Conservation (phyloP, 345 rosid genomes). For the Eucalyptus sp. region DNA sequence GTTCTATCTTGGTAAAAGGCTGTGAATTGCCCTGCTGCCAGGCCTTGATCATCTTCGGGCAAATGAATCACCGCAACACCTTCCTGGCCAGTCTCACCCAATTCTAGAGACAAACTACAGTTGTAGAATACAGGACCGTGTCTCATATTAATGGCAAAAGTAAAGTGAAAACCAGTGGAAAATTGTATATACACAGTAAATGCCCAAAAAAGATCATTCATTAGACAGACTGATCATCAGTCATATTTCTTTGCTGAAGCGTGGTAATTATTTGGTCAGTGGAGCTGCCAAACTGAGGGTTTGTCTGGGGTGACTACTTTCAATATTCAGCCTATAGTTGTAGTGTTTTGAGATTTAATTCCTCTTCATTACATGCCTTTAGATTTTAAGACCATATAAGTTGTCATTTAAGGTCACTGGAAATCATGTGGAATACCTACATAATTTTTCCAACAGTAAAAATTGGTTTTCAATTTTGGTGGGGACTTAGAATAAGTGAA, state of each 20-base stretch:
- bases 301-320: background rate
- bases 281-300: background rate
- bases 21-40: constrained; percentile 91
- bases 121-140: constrained; percentile 82
- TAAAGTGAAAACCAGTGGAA: background rate
- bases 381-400: background rate
- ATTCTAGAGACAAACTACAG: constrained; percentile 37
- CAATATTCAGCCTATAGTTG: background rate
- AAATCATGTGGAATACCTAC: background rate
- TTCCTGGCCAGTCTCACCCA: constrained; percentile 19
- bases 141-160: constrained; percentile 21
- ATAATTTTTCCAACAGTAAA: background rate
- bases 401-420: background rate
- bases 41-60: constrained; percentile 79
- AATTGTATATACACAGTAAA: background rate
- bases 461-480: background rate
- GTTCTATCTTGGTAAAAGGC: constrained; percentile 60
- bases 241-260: background rate
- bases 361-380: background rate
- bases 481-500: background rate
- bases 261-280: background rate
- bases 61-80: constrained; percentile 51
- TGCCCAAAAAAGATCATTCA: background rate
- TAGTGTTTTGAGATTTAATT: background rate
- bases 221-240: background rate